Evolutionary conservation across 2,329 filamentous ascomycete species (phyloP).

Genomic region (Penicillium thymicola): DNA sequence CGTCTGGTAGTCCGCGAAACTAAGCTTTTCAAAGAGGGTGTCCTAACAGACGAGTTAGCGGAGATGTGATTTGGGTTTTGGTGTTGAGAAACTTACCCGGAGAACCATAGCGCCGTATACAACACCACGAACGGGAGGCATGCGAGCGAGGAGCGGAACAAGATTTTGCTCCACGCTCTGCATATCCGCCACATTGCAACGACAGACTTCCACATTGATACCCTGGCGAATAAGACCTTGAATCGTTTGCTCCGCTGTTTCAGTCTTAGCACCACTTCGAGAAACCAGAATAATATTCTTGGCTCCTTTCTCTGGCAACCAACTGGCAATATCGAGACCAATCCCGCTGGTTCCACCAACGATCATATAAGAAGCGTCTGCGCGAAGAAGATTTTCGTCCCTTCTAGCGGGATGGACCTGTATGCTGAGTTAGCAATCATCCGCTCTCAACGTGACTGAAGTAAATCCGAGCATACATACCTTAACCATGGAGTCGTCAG

Average conservation of each 20-base stretch:
- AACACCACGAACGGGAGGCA: conserved; percentile 42
- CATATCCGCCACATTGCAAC: conserved; percentile 32
- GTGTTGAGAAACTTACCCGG: conserved; percentile 20
- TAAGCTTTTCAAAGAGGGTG: conserved; percentile 29
- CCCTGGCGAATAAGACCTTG: conserved; percentile 15
- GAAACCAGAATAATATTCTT: conserved; percentile 54
- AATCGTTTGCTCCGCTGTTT: conserved; percentile 15
- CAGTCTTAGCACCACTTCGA: conserved; percentile 37
- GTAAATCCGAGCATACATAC: conserved; percentile 2
- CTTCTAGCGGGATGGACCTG: conserved; percentile 22
- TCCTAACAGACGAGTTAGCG: conserved; percentile 17
- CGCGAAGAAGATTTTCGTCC: conserved; percentile 16
- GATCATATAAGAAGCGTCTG: conserved; percentile 52
- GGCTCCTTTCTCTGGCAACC: conserved; percentile 51
- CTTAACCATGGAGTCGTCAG: conserved; percentile 23
- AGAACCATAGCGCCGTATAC: conserved; percentile 49
- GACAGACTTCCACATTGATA: conserved; percentile 26
- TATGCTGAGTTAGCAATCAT: background rate
- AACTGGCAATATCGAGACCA: conserved; percentile 52
- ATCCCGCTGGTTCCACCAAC: conserved; percentile 59
- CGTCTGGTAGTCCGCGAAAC: conserved; percentile 24
- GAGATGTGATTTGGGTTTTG: too few relatives aligned
- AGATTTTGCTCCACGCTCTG: conserved; percentile 17
- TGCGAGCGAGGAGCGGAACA: conserved; percentile 26
- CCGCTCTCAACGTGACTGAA: accelerated